phyloP scores from a whole-genome alignment of 2,329 filamentous ascomycete genomes.

The Erysiphe neolycopersici region DNA sequence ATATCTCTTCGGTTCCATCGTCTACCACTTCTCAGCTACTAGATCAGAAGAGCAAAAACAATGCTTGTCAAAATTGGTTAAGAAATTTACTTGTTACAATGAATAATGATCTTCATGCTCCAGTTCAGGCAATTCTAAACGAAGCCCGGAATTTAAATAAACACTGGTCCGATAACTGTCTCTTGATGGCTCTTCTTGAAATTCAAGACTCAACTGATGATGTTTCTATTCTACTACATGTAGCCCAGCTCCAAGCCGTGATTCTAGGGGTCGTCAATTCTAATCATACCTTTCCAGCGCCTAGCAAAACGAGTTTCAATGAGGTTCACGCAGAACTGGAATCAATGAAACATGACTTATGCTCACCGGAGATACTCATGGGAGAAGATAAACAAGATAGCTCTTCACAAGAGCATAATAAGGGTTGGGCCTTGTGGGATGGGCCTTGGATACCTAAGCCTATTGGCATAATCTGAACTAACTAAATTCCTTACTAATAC shows the following conservation, averaged over 20 bases:
- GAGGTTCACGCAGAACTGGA: conserved; percentile 6
- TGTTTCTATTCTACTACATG: conserved; percentile 3
- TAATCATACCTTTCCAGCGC: background rate
- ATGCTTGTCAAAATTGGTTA: conserved; percentile 9
- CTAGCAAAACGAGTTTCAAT: conserved; percentile 2
- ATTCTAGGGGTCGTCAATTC: conserved; percentile 12
- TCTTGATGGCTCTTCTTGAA: conserved; percentile 6
- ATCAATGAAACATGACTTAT: conserved; percentile 6
- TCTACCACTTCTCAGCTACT: background rate
- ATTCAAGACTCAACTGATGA: conserved; percentile 5
- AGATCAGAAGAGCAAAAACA: background rate
- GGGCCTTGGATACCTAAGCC: conserved; percentile 30
- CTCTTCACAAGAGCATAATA: background rate
- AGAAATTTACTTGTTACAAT: conserved; percentile 5
- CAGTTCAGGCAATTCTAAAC: background rate
- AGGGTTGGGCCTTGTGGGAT: conserved; percentile 23
- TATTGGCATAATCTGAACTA: conserved; percentile 24
- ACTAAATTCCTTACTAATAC: too few species aligned
- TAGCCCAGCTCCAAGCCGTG: conserved; percentile 18
- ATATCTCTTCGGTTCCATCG: background rate
- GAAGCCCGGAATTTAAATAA: background rate
- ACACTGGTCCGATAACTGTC: too few species aligned
- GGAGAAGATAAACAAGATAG: conserved; percentile 1
- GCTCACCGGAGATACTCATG: conserved; percentile 3
- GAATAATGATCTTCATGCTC: conserved; percentile 5